phyloP scores from a whole-genome alignment of 2,329 filamentous ascomycete species.

The Bipolaris bicolor region DNA sequence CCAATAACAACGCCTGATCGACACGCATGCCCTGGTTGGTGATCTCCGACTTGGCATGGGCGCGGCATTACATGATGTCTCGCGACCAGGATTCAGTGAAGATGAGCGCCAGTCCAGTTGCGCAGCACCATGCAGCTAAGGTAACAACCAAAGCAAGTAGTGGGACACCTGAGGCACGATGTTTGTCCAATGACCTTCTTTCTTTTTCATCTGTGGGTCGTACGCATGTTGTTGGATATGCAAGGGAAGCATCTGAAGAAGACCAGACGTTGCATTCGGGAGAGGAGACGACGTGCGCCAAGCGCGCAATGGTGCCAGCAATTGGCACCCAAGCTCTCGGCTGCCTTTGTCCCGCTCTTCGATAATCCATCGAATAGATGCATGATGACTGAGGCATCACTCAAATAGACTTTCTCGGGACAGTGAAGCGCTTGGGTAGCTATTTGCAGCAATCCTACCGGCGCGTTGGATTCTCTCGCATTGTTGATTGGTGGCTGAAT shows the following conservation, averaged over 20 bases:
- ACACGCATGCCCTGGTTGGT: conserved; percentile 9
- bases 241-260: conserved; percentile 3
- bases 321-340: conserved; percentile 18
- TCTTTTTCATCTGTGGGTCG: neutral
- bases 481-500: neutral
- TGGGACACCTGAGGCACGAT: neutral
- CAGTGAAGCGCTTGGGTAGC: conserved; percentile 18
- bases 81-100: conserved; percentile 1
- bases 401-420: conserved; percentile 2
- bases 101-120: neutral
- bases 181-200: neutral
- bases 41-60: conserved; percentile 21
- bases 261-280: conserved; percentile 21
- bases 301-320: conserved; percentile 15
- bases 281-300: conserved; percentile 21
- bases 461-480: neutral
- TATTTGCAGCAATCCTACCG: conserved; percentile 21
- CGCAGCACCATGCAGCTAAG: neutral
- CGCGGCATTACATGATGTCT: conserved; percentile 22
- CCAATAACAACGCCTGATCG: conserved; percentile 14
- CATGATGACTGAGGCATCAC: conserved; percentile 12
- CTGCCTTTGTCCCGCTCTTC: conserved; percentile 12
- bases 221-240: no score
- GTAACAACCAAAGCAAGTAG: neutral
- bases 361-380: conserved; percentile 4